A percentile compares a stretch with the other conserved stretches of the same genome.
Conservation (phyloP, 2,329 filamentous ascomycete species). For the Xylogone sp. region DNA sequence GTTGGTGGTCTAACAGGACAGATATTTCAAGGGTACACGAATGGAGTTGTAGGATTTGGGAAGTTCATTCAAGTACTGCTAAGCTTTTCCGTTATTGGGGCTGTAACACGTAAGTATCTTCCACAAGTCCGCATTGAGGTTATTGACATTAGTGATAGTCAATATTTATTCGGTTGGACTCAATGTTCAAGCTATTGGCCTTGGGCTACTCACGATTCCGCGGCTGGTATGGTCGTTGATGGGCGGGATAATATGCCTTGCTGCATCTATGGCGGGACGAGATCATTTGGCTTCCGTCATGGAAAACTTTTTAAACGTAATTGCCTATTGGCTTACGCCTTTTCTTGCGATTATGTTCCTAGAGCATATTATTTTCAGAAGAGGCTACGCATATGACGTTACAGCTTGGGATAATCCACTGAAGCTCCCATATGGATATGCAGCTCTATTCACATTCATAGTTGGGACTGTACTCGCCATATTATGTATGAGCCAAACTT, state of each 20-base stretch:
- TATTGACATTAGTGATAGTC: neutral
- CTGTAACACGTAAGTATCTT: conserved; percentile 23
- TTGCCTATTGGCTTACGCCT: conserved; percentile 12
- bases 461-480: conserved; percentile 5
- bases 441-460: conserved; percentile 6
- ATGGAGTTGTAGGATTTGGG: conserved; percentile 58
- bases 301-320: conserved; percentile 12
- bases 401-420: conserved; percentile 4
- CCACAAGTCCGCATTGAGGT: no score
- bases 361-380: conserved; percentile 12
- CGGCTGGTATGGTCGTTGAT: conserved; percentile 11
- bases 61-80: conserved; percentile 65
- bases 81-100: conserved; percentile 60
- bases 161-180: conserved; percentile 14
- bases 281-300: conserved; percentile 10
- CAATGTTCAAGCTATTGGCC: conserved; percentile 9
- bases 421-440: conserved; percentile 9
- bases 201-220: conserved; percentile 7
- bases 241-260: conserved; percentile 6
- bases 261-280: conserved; percentile 10
- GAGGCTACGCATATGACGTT: conserved; percentile 9
- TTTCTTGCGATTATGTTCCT: conserved; percentile 9
- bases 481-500: conserved; percentile 4
- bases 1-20: conserved; percentile 64
- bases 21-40: conserved; percentile 50